Evolutionary conservation across 2,329 filamentous ascomycete species (phyloP), one percentile per base, ranked within the genome.

Genomic region (Hirsutella rhossiliensis): DNA sequence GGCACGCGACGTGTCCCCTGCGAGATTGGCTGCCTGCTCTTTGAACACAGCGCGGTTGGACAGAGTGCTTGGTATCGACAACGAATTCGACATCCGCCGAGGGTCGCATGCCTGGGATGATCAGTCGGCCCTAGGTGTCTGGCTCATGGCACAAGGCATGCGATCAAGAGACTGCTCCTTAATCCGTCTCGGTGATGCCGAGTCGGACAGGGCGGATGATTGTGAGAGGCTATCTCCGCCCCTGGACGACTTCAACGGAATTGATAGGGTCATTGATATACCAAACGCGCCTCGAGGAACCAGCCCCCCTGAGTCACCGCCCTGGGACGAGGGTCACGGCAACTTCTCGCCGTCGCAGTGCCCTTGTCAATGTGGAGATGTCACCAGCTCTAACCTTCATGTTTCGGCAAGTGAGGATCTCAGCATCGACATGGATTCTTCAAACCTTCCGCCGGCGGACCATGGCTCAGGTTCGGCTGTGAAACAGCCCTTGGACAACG

Each of bases 61-160:
- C 5, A 46, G 48, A 34, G 40, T 48, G 9, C 42, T 50, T 41
- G 52, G 49, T 11, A n/a, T 29, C 3, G 52, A 55, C 20, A 55
- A 52, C 30, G 56, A 58, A 15, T 60, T 62, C 41, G 54, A 53
- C 23, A 57, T 54, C 38, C 54, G 53, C 2, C 54, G 53, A 28
- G 54, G 52, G 30, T 59, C 60, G 7, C 57, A 59, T 30, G 53
- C 54, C 1, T 53, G 49, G 44, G 62, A 64, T 32, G 56, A 56
- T 12, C 57, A 61, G 39, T 62, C 62, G n/a, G 52, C 56, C 8
- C 53, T 65, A 41, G 55, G 57, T 6, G 53, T 63, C 19, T 65
- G 62, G 62, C 56, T 65, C n/a, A 60, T 59, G 30, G 54, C 61
- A 8, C 62, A 65, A 44, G 50, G 54, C 8, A 46, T 63, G 18